Conservation (phyloP, 2,329 filamentous ascomycete species). For the Monosporascus ibericus region DNA sequence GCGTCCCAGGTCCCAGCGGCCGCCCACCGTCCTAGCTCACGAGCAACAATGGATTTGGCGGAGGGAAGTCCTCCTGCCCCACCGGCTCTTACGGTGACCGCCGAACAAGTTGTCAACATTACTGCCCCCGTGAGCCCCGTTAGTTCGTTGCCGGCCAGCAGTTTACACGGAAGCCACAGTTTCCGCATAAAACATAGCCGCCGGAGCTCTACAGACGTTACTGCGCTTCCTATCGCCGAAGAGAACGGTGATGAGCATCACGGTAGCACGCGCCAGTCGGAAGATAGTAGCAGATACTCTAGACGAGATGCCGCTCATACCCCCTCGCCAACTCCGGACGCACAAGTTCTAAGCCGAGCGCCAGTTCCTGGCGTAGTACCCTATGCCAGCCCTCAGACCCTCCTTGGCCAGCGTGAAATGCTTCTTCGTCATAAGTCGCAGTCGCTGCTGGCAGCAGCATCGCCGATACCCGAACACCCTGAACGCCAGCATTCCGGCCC, state of each 20-base stretch:
- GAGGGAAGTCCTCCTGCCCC: background rate
- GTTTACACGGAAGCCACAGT: slow-evolving; percentile 12
- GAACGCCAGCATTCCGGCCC: slow-evolving; percentile 13
- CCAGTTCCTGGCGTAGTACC: slow-evolving; percentile 42
- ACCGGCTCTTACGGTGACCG: background rate
- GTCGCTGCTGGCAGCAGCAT: slow-evolving; percentile 27
- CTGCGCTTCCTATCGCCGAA: slow-evolving; percentile 37
- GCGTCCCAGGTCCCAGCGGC: slow-evolving; percentile 1
- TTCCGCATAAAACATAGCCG: slow-evolving; percentile 18
- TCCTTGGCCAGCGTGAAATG: slow-evolving; percentile 50
- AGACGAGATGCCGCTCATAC: background rate
- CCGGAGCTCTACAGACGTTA: slow-evolving; percentile 21
- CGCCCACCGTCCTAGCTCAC: slow-evolving; percentile 6
- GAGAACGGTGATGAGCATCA: slow-evolving; percentile 25
- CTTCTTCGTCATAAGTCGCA: slow-evolving; percentile 48
- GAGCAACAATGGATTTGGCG: slow-evolving; percentile 1
- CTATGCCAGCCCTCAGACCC: slow-evolving; percentile 46
- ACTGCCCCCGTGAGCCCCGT: slow-evolving; percentile 3
- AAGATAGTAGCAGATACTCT: slow-evolving; percentile 11
- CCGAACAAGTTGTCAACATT: slow-evolving; percentile 2
- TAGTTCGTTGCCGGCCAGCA: background rate
- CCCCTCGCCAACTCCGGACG: slow-evolving; percentile 11
- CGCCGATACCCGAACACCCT: slow-evolving; percentile 18
- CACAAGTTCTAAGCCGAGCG: slow-evolving; percentile 12
- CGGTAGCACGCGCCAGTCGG: slow-evolving; percentile 11